Percentiles rank a stretch among this genome's conserved stretches.
phyloP scores from a whole-genome alignment of 805 yeast genomes.

The Nakazawaea ishiwadae region DNA sequence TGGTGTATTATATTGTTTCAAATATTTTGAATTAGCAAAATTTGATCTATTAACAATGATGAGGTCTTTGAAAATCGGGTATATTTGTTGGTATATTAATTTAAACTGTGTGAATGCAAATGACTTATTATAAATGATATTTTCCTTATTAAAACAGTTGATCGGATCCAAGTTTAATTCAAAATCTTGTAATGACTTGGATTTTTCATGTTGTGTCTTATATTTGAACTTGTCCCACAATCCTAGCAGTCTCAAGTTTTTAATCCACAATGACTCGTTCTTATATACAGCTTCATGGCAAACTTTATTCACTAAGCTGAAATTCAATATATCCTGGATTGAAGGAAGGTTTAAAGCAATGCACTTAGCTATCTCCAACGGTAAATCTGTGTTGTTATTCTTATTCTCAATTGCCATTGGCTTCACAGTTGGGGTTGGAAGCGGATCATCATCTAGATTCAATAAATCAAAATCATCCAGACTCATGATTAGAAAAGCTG shows the following conservation, averaged over 20 bases:
- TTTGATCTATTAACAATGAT: constrained; percentile 28
- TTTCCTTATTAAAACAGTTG: constrained; percentile 8
- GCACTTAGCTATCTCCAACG: constrained; percentile 2
- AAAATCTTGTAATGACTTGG: neutral
- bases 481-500: too few species aligned
- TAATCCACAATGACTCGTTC: constrained; percentile 22
- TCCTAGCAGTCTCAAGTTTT: constrained; percentile 17
- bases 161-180: constrained; percentile 8
- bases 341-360: constrained; percentile 20
- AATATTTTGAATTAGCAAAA: constrained; percentile 24
- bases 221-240: constrained; percentile 18
- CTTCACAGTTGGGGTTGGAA: neutral
- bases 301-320: constrained; percentile 22
- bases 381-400: neutral
- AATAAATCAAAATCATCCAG: neutral
- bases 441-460: neutral
- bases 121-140: neutral
- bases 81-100: constrained; percentile 21
- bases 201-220: neutral
- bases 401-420: neutral
- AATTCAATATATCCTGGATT: constrained; percentile 23
- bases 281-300: constrained; percentile 20
- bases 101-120: constrained; percentile 17
- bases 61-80: constrained; percentile 26
- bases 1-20: constrained; percentile 26